Conservation (phyloP, 2,329 filamentous ascomycete species). For the Colletotrichum costaricense region DNA sequence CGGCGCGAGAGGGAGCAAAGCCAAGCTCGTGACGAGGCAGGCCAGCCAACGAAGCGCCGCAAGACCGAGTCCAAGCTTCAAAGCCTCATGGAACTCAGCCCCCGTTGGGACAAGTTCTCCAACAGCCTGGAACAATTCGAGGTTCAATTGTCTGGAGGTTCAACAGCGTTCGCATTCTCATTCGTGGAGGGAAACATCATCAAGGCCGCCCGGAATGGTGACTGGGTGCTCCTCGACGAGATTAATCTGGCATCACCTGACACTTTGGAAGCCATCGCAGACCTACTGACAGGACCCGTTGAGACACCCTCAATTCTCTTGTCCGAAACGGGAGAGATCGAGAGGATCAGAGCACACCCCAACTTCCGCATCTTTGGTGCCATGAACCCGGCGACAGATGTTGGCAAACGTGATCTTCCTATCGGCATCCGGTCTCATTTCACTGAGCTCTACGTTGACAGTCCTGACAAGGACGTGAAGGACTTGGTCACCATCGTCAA, state of each 20-base stretch:
- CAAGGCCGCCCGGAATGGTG: slow-evolving; percentile 93
- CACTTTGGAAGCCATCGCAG: slow-evolving; percentile 92
- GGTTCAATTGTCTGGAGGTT: slow-evolving; percentile 78
- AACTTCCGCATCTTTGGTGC: slow-evolving; percentile 97
- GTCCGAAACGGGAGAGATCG: slow-evolving; percentile 92
- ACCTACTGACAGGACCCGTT: slow-evolving; percentile 81
- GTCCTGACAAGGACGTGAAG: slow-evolving; percentile 86
- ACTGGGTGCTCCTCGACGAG: slow-evolving; percentile 97
- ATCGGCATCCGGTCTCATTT: slow-evolving; percentile 91
- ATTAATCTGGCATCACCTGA: slow-evolving; percentile 97
- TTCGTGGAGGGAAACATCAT: slow-evolving; percentile 97
- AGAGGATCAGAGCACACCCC: slow-evolving; percentile 88
- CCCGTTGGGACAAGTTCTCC: slow-evolving; percentile 85
- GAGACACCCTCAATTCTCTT: slow-evolving; percentile 85
- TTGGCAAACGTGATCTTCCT: slow-evolving; percentile 94
- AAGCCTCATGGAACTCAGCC: slow-evolving; percentile 65
- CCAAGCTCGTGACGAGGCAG: slow-evolving; percentile 48
- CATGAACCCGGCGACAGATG: slow-evolving; percentile 98
- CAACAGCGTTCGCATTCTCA: slow-evolving; percentile 87
- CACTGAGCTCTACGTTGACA: slow-evolving; percentile 94
- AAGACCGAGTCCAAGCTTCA: slow-evolving; percentile 76
- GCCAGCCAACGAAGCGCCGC: slow-evolving; percentile 76
- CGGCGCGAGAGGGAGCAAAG: slow-evolving; percentile 54
- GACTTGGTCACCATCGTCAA: slow-evolving; percentile 90
- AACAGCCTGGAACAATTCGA: slow-evolving; percentile 82